Evolutionary conservation across 2,329 filamentous ascomycete genomes (phyloP).

Genomic region (Fusarium guadeloupense): DNA sequence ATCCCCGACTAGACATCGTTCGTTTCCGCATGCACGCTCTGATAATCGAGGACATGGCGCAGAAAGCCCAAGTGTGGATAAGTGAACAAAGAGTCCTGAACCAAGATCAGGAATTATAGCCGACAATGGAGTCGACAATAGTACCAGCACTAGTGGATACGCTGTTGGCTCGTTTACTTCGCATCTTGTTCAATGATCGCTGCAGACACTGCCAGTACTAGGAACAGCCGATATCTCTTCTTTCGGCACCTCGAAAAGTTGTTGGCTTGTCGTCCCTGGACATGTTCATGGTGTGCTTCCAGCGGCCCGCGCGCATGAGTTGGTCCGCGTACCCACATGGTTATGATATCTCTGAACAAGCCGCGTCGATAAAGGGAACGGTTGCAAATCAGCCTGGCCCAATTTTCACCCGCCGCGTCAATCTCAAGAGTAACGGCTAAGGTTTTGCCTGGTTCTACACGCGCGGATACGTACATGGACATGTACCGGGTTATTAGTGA

Average conservation of each 20-base stretch:
- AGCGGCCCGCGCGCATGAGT: constrained; percentile 36
- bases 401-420: constrained; percentile 27
- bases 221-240: constrained; percentile 27
- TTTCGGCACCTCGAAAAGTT: constrained; percentile 7
- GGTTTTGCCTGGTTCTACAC: constrained; percentile 6
- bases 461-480: constrained; percentile 20
- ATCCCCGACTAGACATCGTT: constrained; percentile 24
- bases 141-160: constrained; percentile 15
- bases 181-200: constrained; percentile 14
- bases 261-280: constrained; percentile 31
- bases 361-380: constrained; percentile 9
- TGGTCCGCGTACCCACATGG: constrained; percentile 34
- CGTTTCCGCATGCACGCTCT: constrained; percentile 24
- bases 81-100: constrained; percentile 14
- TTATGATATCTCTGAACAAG: constrained; percentile 11
- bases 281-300: constrained; percentile 32
- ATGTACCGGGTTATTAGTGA: constrained; percentile 4
- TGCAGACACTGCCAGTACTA: constrained; percentile 31
- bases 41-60: constrained; percentile 5
- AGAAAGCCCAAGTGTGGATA: constrained; percentile 24
- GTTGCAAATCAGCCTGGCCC: constrained; percentile 6
- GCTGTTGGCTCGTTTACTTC: constrained; percentile 24
- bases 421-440: constrained; percentile 4
- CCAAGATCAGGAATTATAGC: constrained; percentile 21
- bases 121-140: constrained; percentile 28